These are phyloP conservation scores for Arthroderma sp. DNA, from an alignment of 2,329 filamentous ascomycete species.

Conservation along the genomic window DNA sequence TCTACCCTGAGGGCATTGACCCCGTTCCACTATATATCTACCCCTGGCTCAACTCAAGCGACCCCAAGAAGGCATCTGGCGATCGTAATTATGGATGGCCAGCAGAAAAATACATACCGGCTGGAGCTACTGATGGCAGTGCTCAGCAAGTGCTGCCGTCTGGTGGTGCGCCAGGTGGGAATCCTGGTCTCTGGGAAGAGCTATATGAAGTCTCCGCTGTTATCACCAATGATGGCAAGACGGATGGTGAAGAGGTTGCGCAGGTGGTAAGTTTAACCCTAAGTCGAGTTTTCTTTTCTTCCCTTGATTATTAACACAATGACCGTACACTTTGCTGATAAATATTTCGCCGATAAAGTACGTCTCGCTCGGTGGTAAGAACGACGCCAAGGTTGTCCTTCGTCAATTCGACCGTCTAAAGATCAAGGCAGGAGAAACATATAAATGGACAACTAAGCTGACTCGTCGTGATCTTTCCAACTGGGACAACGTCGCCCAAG, in stretches of 20 bases:
- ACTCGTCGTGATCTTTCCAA: constrained; percentile 73
- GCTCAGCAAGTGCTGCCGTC: constrained; percentile 45
- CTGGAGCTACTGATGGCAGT: constrained; percentile 37
- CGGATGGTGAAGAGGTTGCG: constrained; percentile 39
- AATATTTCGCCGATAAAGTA: constrained; percentile 34
- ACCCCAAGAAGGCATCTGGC: constrained; percentile 37
- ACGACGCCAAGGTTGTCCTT: constrained; percentile 53
- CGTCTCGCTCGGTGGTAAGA: constrained; percentile 62
- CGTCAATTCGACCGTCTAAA: constrained; percentile 69
- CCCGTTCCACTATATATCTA: constrained; percentile 47
- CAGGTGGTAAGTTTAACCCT: constrained; percentile 30
- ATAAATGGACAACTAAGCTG: constrained; percentile 53
- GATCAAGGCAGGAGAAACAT: constrained; percentile 55
- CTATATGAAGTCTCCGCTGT: constrained; percentile 37
- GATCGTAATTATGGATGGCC: constrained; percentile 43
- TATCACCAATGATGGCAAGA: constrained; percentile 38
- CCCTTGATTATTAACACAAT: constrained; percentile 5
- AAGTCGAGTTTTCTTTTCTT: background rate
- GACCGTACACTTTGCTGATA: background rate
- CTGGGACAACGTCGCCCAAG: constrained; percentile 68
- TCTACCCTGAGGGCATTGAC: constrained; percentile 42
- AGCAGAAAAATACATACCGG: constrained; percentile 37
- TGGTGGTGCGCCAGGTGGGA: constrained; percentile 47
- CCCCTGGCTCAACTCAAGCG: constrained; percentile 49
- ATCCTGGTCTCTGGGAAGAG: constrained; percentile 40